Conservation (phyloP, 2,329 filamentous ascomycete species). For the Colletotrichum kahawae region DNA sequence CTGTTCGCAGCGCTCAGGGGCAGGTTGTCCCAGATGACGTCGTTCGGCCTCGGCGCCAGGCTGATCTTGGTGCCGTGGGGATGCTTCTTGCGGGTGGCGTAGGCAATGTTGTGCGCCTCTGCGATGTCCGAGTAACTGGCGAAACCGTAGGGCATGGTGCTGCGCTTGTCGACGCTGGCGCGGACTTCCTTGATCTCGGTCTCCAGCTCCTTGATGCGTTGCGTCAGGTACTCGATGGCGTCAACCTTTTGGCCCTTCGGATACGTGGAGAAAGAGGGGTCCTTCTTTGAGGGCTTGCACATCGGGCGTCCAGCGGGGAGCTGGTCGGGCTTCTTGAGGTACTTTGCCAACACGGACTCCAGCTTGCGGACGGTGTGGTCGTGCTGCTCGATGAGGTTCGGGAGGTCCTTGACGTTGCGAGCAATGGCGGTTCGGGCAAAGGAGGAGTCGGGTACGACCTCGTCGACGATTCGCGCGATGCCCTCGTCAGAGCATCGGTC, state of each 20-base stretch:
- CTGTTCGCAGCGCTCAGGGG: slow-evolving; percentile 71
- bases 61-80: slow-evolving; percentile 78
- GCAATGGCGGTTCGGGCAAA: slow-evolving; percentile 83
- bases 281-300: slow-evolving; percentile 81
- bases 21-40: slow-evolving; percentile 97
- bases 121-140: slow-evolving; percentile 89
- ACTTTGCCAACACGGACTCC: slow-evolving; percentile 84
- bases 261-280: slow-evolving; percentile 69
- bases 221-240: slow-evolving; percentile 90
- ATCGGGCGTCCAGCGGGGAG: slow-evolving; percentile 78
- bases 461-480: slow-evolving; percentile 81
- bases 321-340: slow-evolving; percentile 84
- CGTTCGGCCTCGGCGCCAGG: slow-evolving; percentile 84
- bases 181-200: slow-evolving; percentile 84
- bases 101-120: slow-evolving; percentile 88
- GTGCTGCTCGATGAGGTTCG: slow-evolving; percentile 84
- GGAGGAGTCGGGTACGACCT: slow-evolving; percentile 77
- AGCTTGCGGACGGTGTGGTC: slow-evolving; percentile 80
- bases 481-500: slow-evolving; percentile 84
- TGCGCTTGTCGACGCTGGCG: slow-evolving; percentile 81
- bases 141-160: slow-evolving; percentile 91
- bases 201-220: slow-evolving; percentile 83
- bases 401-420: slow-evolving; percentile 90
- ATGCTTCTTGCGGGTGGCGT: slow-evolving; percentile 78
- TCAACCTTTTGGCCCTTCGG: slow-evolving; percentile 80